These are phyloP conservation scores for Epichloe sylvatica DNA, from an alignment of 2,329 filamentous ascomycete species.

Conservation along the genomic window DNA sequence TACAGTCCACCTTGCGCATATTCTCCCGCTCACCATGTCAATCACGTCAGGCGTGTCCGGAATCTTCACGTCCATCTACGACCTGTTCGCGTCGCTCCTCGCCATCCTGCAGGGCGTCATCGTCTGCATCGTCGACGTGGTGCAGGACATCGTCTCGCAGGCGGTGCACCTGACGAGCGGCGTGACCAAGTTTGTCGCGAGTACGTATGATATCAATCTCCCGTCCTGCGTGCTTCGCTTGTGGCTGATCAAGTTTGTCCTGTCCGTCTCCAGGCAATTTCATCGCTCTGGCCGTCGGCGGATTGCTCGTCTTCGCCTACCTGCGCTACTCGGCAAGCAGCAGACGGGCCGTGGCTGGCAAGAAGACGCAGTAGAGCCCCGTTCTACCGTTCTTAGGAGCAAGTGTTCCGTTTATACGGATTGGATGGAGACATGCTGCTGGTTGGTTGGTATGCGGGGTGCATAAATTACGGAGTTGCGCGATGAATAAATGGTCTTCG, in stretches of 20 bases:
- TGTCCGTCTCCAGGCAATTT: constrained; percentile 19
- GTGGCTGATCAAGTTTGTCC: neutral
- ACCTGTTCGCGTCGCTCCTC: constrained; percentile 26
- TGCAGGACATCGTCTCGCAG: constrained; percentile 22
- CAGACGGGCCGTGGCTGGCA: constrained; percentile 12
- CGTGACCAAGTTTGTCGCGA: constrained; percentile 24
- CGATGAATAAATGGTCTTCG: too few species aligned
- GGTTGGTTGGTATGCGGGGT: too few species aligned
- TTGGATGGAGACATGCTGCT: too few species aligned
- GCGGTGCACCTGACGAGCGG: constrained; percentile 24
- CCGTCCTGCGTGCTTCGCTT: too few species aligned
- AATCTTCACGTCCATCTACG: constrained; percentile 27
- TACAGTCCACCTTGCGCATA: too few species aligned
- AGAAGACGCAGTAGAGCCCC: constrained; percentile 17
- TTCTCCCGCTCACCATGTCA: constrained; percentile 14
- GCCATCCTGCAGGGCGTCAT: constrained; percentile 23
- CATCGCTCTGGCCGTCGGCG: constrained; percentile 19
- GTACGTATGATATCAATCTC: constrained; percentile 15
- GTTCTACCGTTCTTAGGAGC: too few species aligned
- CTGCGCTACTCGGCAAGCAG: constrained; percentile 21
- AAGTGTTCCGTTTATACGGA: too few species aligned
- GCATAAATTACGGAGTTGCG: too few species aligned
- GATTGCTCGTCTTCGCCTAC: constrained; percentile 20
- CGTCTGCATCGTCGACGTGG: constrained; percentile 22
- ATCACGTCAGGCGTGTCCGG: constrained; percentile 23